Evolutionary conservation across 2,329 filamentous ascomycete species (phyloP).

Genomic region (Dactylonectria estremocensis): DNA sequence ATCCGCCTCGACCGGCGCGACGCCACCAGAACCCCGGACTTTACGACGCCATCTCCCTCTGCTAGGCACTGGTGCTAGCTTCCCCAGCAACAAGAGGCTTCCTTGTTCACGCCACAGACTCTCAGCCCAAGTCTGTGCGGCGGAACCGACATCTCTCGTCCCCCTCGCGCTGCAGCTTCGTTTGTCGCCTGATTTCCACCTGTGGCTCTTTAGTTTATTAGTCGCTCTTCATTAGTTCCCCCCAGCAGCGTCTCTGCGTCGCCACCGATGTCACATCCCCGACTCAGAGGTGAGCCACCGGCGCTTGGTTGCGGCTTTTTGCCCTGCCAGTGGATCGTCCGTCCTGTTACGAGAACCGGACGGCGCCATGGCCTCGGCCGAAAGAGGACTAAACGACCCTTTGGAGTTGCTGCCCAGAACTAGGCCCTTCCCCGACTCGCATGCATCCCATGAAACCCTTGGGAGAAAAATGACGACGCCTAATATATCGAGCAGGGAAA

Average conservation of each 20-base stretch:
- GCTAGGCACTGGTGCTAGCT: neutral
- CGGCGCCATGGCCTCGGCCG: slow-evolving; percentile 2
- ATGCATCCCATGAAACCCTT: slow-evolving; percentile 12
- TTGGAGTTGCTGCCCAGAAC: neutral
- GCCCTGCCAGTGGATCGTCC: slow-evolving; percentile 9
- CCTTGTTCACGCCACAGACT: neutral
- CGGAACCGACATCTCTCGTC: slow-evolving; percentile 3
- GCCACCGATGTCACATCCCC: slow-evolving; percentile 20
- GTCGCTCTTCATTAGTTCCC: neutral
- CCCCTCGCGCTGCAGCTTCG: neutral
- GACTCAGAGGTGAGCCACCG: neutral
- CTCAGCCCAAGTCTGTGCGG: slow-evolving; percentile 18
- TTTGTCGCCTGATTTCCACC: slow-evolving; percentile 17
- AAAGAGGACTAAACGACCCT: slow-evolving; percentile 9
- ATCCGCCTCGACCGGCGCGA: slow-evolving; percentile 1
- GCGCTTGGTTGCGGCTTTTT: slow-evolving; percentile 7
- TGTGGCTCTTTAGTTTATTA: neutral
- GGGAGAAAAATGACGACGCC: slow-evolving; percentile 2
- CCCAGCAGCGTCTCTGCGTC: neutral
- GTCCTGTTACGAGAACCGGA: neutral
- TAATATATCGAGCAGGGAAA: neutral
- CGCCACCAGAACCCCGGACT: neutral
- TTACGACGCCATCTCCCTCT: neutral
- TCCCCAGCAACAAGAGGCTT: neutral
- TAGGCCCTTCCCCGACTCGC: neutral